Evolutionary conservation across 305 asterid species (phyloP).

Genomic region (Fraxinus latifolia): DNA sequence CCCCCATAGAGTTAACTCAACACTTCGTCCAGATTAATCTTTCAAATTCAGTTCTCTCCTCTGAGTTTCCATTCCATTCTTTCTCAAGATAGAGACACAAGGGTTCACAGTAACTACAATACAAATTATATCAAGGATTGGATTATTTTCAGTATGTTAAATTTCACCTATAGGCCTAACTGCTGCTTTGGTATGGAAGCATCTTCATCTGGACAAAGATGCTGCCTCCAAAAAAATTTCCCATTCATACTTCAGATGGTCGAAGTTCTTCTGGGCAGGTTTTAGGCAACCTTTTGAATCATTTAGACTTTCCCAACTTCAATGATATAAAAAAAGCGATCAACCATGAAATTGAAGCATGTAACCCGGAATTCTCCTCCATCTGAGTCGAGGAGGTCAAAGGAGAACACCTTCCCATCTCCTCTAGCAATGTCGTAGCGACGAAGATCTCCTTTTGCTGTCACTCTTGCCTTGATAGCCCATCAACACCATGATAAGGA

Average conservation of each 20-base stretch:
- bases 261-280: conserved; percentile 90
- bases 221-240: conserved; percentile 73
- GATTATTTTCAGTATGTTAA: conserved; percentile 67
- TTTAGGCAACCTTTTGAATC: conserved; percentile 83
- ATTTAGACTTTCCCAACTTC: conserved; percentile 78
- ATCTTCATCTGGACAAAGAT: conserved; percentile 76
- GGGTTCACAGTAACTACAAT: conserved; percentile 68
- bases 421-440: conserved; percentile 90
- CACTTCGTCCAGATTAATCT: conserved; percentile 72
- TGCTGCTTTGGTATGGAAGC: conserved; percentile 78
- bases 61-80: conserved; percentile 97
- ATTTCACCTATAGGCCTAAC: conserved; percentile 70
- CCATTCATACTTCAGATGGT: conserved; percentile 95
- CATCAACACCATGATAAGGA: conserved; percentile 91
- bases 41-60: conserved; percentile 69
- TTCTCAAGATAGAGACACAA: conserved; percentile 78
- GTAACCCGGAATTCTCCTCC: conserved; percentile 93
- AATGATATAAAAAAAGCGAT: conserved; percentile 65
- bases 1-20: conserved; percentile 90
- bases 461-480: conserved; percentile 95
- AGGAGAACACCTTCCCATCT: conserved; percentile 92
- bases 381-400: conserved; percentile 89
- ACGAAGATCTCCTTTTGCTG: conserved; percentile 85
- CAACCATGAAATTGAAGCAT: conserved; percentile 85
- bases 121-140: conserved; percentile 79